phyloP scores from a whole-genome alignment of 73 alveolate species.

The Symbiodinium pilosum region DNA sequence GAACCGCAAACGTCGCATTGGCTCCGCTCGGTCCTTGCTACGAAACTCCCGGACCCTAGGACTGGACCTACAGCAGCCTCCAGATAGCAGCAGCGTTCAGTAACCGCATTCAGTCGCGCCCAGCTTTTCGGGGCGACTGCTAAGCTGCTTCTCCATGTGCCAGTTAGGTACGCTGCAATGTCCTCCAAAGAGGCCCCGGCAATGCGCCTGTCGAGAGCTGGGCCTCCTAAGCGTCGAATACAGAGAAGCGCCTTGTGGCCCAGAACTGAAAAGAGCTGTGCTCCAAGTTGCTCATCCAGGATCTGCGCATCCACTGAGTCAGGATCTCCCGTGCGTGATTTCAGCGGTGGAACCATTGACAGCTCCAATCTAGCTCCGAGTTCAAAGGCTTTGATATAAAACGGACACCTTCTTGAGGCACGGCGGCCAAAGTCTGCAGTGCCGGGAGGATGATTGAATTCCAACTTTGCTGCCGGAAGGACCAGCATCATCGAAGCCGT shows the following conservation, averaged over 20 bases:
- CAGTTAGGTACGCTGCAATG: slow-evolving; percentile 12
- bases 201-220: background rate
- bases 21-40: too few relatives aligned
- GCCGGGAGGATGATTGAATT: background rate
- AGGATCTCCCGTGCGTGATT: slow-evolving; percentile 30
- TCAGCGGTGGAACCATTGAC: slow-evolving; percentile 49
- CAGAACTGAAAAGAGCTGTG: slow-evolving; percentile 10
- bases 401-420: slow-evolving; percentile 28
- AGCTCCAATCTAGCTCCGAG: slow-evolving; percentile 80
- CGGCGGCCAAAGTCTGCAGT: background rate
- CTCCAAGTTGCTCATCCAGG: slow-evolving; percentile 30
- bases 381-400: slow-evolving; percentile 37
- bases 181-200: slow-evolving; percentile 24
- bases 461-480: slow-evolving; percentile 5
- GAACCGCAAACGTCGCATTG: background rate
- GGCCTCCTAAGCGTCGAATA: slow-evolving; percentile 70
- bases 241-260: slow-evolving; percentile 18
- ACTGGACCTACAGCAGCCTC: slow-evolving; percentile 62
- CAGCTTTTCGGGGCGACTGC: slow-evolving; percentile 24
- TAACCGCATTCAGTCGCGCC: slow-evolving; percentile 45
- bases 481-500: background rate
- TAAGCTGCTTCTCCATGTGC: slow-evolving; percentile 15
- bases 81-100: background rate
- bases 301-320: slow-evolving; percentile 46
- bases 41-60: slow-evolving; percentile 67